These are phyloP conservation scores for Alternaria tenuissima DNA, from an alignment of 2,329 filamentous ascomycete species.

Conservation along the genomic window DNA sequence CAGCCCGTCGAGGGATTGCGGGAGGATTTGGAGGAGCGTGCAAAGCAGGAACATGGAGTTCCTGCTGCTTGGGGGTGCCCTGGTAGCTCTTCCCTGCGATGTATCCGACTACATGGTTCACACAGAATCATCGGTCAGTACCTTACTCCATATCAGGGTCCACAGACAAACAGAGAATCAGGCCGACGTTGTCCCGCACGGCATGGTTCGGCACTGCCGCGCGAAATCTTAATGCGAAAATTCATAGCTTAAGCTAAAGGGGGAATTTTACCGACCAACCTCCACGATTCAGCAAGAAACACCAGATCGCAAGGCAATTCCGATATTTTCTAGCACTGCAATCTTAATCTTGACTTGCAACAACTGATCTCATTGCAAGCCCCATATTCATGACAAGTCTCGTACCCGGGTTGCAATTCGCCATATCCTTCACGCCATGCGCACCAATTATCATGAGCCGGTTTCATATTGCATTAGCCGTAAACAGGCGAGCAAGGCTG, in stretches of 20 bases:
- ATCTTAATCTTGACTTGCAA: slow-evolving; percentile 8
- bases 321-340: neutral
- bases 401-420: neutral
- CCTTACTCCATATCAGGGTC: slow-evolving; percentile 8
- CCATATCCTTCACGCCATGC: slow-evolving; percentile 12
- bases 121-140: slow-evolving; percentile 8
- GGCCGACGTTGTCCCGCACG: slow-evolving; percentile 9
- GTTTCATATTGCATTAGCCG: slow-evolving; percentile 18
- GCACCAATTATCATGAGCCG: slow-evolving; percentile 7
- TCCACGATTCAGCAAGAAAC: slow-evolving; percentile 1
- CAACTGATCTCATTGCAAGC: neutral
- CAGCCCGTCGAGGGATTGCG: slow-evolving; percentile 13
- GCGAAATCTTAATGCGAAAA: neutral
- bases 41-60: slow-evolving; percentile 17
- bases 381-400: neutral
- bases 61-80: slow-evolving; percentile 17
- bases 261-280: slow-evolving; percentile 2
- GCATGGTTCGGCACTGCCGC: slow-evolving; percentile 15
- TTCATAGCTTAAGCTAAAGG: neutral
- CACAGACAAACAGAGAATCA: neutral
- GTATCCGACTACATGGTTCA: slow-evolving; percentile 14
- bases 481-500: slow-evolving; percentile 21
- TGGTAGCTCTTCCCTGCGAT: slow-evolving; percentile 1
- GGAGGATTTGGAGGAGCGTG: slow-evolving; percentile 18
- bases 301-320: neutral